Evolutionary conservation across 2,329 filamentous ascomycete species (phyloP), one percentile per base, ranked within the genome.

Genomic region (Oidium heveae): DNA sequence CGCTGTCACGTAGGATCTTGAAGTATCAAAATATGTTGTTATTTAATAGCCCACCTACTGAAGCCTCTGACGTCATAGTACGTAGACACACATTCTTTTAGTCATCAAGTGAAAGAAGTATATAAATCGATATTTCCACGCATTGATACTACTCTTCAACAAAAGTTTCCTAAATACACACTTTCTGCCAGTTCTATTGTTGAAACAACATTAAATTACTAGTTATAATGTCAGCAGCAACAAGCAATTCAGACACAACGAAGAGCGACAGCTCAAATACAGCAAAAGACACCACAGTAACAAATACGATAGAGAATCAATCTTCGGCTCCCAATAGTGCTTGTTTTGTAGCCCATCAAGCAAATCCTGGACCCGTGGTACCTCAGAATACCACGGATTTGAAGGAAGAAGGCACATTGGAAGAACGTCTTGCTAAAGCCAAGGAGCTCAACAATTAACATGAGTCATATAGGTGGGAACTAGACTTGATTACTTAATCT

Each of bases 341-440:
- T n/a, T n/a, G n/a, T n/a, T n/a, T n/a, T n/a, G n/a, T n/a, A 71
- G 39, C 39, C 7, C 71, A 74, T 63, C 64, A 72, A 55, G 76
- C 76, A 18, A 68, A 74, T 53, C 77, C 76, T 13, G 78, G 78
- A 36, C 78, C 78, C 16, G 77, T 69, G 32, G 61, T 78, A 28
- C 69, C 74, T 18, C 66, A 76, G 58, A 69, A 73, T 57, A 72
- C 78, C 68, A 71, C 24, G 24, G 24, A 72, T 16, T 67, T 67
- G 36, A 64, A 73, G 53, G 65, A 74, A 64, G 76, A 80, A 68
- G 78, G 76, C 16, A 77, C 74, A 56, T 82, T 81, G 67, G 80
- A 83, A 65, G 82, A 86, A 62, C 74, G 81, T 54, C 70, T 73
- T 62, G 77, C 74, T 13, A 79, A 76, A 65, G 79, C 77, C 57